Conservation (phyloP, 2,329 filamentous ascomycete species). For the Xylariaceae sp. region DNA sequence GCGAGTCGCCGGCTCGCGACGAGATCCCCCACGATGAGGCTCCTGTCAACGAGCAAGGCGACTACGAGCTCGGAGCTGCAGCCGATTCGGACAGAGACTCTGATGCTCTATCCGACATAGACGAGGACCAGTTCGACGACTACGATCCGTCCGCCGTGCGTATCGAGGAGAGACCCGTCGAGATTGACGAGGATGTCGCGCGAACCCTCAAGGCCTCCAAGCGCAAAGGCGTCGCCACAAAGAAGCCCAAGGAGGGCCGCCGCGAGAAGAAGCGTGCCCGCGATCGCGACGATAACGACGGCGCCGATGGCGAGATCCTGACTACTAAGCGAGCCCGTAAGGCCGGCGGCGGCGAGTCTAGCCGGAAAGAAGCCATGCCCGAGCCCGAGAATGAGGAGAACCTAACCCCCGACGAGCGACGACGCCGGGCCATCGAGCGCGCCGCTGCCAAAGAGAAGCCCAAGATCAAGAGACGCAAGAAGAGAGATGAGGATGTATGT, state of each 20-base stretch:
- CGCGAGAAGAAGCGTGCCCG: conserved; percentile 63
- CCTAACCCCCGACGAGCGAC: conserved; percentile 78
- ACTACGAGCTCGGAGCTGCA: conserved; percentile 39
- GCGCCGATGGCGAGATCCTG: conserved; percentile 40
- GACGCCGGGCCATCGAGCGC: conserved; percentile 77
- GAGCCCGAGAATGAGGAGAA: conserved; percentile 71
- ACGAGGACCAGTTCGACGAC: conserved; percentile 66
- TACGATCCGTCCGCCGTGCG: conserved; percentile 63
- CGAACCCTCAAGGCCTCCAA: conserved; percentile 62
- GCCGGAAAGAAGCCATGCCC: conserved; percentile 46
- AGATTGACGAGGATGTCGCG: conserved; percentile 63
- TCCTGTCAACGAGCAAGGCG: conserved; percentile 34
- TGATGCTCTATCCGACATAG: conserved; percentile 62
- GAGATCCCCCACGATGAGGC: conserved; percentile 25
- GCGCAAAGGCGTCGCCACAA: conserved; percentile 60
- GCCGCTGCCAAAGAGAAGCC: conserved; percentile 85
- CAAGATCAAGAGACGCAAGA: conserved; percentile 66
- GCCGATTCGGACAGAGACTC: conserved; percentile 53
- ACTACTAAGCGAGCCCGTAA: conserved; percentile 47
- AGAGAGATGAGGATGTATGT: conserved; percentile 83
- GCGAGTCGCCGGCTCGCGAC: conserved; percentile 36
- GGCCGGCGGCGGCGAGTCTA: conserved; percentile 28
- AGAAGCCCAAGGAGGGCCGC: conserved; percentile 72
- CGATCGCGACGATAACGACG: conserved; percentile 50
- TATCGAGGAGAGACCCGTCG: conserved; percentile 60